Base-by-base conservation (phyloP, 2,329 filamentous ascomycete genomes). In the Fusarium nodosum region DNA sequence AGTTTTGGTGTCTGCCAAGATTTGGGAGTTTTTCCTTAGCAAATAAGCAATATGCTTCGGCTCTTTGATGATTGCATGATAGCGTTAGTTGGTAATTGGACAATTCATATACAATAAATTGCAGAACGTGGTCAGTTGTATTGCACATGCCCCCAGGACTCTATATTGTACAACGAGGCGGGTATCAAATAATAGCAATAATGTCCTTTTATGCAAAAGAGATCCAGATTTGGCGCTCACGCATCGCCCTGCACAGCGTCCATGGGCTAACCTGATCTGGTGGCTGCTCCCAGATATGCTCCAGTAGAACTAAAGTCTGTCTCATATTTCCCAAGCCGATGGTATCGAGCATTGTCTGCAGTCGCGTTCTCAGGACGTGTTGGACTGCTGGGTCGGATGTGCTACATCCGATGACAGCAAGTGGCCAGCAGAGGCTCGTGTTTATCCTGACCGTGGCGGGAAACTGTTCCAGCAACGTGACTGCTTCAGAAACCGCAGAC, bases 321-420 rank as follows among this genome's bases (percentile, higher is more conserved):
- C 79, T 77, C 76, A 84, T 83, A 51, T 84, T 84, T 0, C 82
- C 82, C 5, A 84, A 69, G 0, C 82, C 82, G 44, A 84, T 82
- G 0, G 74, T 74, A 13, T 72, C 62, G 18, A 78, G 62, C 77
- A 81, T 81, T 2, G 69, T 72, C 31, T 76, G 73, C 4, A 82
- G 57, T 3, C 82, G 74, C 8, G 64, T 60, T 5, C 78, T 74
- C 9, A 84, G 60, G 1, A 80, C 71, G 9, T 78, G 75, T 2
- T 80, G 79, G 6, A 82, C 79, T 4, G 76, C 73, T 0, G 72
- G 72, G 38, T 81, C 75, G 0, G 70, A 68, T 0, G 79, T 76
- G 31, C 79, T 80, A 20, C 78, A 81, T 4, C 80, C 80, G 3
- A 82, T 75, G 4, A 82, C 76, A 4, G 77, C 74, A 28, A 82